Evolutionary conservation across 2,329 filamentous ascomycete species (phyloP).

Genomic region (Alternaria postmessia): DNA sequence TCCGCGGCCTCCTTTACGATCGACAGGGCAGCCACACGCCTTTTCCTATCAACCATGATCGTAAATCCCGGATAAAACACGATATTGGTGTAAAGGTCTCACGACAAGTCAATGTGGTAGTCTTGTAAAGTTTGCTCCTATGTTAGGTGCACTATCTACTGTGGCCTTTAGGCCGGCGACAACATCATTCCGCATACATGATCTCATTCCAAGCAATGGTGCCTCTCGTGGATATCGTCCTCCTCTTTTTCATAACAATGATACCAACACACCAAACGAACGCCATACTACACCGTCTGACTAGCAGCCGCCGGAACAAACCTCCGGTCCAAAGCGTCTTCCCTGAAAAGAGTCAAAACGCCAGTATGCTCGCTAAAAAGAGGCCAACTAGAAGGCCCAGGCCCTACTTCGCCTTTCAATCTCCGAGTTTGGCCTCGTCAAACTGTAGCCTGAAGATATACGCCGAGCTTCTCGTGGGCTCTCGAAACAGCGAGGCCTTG

Average conservation of each 20-base stretch:
- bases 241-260: constrained; percentile 21
- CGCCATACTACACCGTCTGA: constrained; percentile 21
- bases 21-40: background rate
- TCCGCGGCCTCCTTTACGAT: background rate
- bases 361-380: constrained; percentile 47
- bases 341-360: constrained; percentile 32
- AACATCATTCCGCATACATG: constrained; percentile 12
- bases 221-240: constrained; percentile 30
- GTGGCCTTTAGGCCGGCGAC: constrained; percentile 8
- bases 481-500: background rate
- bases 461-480: background rate
- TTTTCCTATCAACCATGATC: background rate
- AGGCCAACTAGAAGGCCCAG: background rate
- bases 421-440: background rate
- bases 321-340: constrained; percentile 24
- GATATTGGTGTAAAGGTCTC: background rate
- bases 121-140: constrained; percentile 12
- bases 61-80: background rate
- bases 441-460: background rate
- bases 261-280: constrained; percentile 21
- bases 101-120: background rate
- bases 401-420: background rate
- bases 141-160: constrained; percentile 33
- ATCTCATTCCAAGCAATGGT: constrained; percentile 24
- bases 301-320: constrained; percentile 21